Base-by-base conservation (phyloP, 2,329 filamentous ascomycete species). In the Aspergillus carbonarius region DNA sequence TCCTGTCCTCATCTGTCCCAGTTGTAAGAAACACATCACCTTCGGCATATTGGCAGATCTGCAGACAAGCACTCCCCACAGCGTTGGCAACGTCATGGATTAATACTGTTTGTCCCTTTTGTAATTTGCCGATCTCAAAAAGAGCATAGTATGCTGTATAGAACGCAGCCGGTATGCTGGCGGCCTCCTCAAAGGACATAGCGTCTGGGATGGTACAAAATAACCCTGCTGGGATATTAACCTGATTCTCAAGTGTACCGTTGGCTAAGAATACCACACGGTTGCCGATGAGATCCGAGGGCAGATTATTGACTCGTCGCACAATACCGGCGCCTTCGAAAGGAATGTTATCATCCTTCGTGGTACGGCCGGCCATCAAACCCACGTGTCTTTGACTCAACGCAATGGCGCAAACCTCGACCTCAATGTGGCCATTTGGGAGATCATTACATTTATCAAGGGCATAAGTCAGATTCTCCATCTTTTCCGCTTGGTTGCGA, bases 281-380 rank as follows among this genome's bases (percentile, higher is more conserved):
- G 12, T 56, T 52, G 44, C 61, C 54, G 8, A 58, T 53, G 34
- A 62, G 79, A 77, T 4, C 79, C 79, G 15, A 49, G 23, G 20
- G 13, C 13, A 13, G 12, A n/a, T 69, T 60, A 0, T 71, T 72
- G 20, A 73, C 70, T 13, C 69, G 61, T 0, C 66, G 63, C 12
- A 80, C 70, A 6, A 76, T 62, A 3, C 79, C 79, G 1, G 78
- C 70, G 4, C 74, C 76, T 53, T 81, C 77, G 49, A 72, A 76
- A 78, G 70, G 40, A 77, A 74, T 44, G 63, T 63, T 60, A 32
- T 53, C 60, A 37, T 23, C 23, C 23, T 23, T 23, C 23, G 23
- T 23, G 20, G 66, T 0, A 70, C 56, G 10, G 65, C 59, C 1
- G 63, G 64, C 65, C 67, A 63, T 2, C 64, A 59, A 34, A 58